These are phyloP conservation scores for Blechomonas ayalai DNA, from an alignment of 208 protist species.

Conservation along the genomic window DNA sequence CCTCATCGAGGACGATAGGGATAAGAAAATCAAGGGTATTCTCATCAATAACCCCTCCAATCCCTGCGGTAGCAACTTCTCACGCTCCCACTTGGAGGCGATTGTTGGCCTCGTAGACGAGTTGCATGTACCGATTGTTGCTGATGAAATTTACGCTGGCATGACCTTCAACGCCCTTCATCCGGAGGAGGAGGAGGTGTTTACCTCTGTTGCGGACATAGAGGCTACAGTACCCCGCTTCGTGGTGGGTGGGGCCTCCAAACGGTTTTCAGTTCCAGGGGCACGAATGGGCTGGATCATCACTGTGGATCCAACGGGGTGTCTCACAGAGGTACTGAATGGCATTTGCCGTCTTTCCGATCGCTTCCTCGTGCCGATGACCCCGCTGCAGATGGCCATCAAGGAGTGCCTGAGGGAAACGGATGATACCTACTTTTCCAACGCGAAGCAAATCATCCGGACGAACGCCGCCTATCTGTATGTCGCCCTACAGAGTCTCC, in stretches of 20 bases:
- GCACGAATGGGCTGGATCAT: conserved; percentile 83
- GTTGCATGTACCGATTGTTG: conserved; percentile 73
- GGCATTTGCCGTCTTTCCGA: conserved; percentile 48
- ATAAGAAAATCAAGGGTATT: conserved; percentile 60
- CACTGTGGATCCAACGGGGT: conserved; percentile 37
- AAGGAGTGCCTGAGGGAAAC: conserved; percentile 71
- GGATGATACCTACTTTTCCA: conserved; percentile 32
- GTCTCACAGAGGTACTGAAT: conserved; percentile 17
- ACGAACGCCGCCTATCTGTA: conserved; percentile 42
- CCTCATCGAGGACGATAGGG: conserved; percentile 37
- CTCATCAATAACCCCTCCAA: conserved; percentile 92
- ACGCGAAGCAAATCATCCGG: conserved; percentile 23
- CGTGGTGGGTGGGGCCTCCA: conserved; percentile 73
- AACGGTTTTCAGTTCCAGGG: conserved; percentile 83
- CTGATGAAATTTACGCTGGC: conserved; percentile 90
- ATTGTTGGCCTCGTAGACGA: conserved; percentile 56
- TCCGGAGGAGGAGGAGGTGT: conserved; percentile 14
- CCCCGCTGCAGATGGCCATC: conserved; percentile 82
- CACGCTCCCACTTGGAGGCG: conserved; percentile 37
- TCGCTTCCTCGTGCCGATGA: conserved; percentile 87
- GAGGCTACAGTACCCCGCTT: conserved; percentile 51
- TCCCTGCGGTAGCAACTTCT: conserved; percentile 86
- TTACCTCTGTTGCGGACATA: conserved; percentile 52
- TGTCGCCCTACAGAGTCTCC: conserved; percentile 2
- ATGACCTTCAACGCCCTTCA: conserved; percentile 62